Evolutionary conservation across 1,284 basidiomycete species (phyloP), one percentile per base, ranked within the genome.

Genomic region (Sparassis latifolia): DNA sequence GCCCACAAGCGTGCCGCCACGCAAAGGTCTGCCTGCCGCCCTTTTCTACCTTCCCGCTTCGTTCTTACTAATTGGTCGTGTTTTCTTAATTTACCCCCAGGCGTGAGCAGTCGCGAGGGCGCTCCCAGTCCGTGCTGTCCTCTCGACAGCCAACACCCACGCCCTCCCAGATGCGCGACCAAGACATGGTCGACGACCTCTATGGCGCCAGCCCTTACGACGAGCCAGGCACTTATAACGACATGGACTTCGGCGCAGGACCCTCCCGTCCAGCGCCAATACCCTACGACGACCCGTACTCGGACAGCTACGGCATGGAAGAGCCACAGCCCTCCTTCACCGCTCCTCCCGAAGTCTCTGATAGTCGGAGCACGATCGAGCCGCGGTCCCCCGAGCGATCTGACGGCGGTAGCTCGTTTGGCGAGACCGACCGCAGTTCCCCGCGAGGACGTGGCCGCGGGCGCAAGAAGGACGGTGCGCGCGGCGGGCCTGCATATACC

Each of bases 211-310:
- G 78, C 62, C 80, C 84, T 2, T 87, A 82, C 56, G 80, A 79
- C 55, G 78, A 78, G 45, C 69, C 78, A 55, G 76, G 81, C 29
- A 76, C 78, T 0, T 87, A 86, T 48, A 59, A 65, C 58, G 85
- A 88, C 60, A 72, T 82, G 53, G 79, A 83, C 56, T 78, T 76
- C 51, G 68, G 68, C 32, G 69, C 73, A 33, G 75, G 76, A 4
- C 72, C 79, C 4, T 76, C 75, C 10, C 76, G 86, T 45, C 82
- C 85, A 32, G 61, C 74, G 20, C 86, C 85, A 3, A 69, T 79
- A 33, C 82, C 86, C 31, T 89, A 89, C 58, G 84, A 89, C 52
- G 86, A 89, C 58, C 86, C 86, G 2, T 89, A 89, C 62, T 77
- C 84, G 12, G 82, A 86, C 41, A 67, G 66, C 41, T 72, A 72